Evolutionary conservation across 176 grass and related monocot species (phyloP), one percentile per base, ranked within the genome.

Genomic region (Juncus effusus): DNA sequence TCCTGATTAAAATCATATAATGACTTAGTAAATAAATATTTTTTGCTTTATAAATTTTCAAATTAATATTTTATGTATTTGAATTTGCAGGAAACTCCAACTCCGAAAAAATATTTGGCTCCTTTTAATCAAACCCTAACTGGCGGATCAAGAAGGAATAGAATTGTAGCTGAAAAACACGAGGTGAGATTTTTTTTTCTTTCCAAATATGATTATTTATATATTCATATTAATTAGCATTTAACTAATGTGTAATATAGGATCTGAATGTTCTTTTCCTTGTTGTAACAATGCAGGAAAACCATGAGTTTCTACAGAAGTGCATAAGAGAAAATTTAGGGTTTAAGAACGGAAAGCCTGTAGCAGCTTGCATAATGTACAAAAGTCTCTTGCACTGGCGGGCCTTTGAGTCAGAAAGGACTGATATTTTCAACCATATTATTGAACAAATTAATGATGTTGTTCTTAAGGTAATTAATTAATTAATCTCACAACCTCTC

Each of bases 321-420:
- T 99, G 94, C 68, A 87, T 99, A 66, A 81, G 82, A 71, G 85
- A 99, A 74, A 89, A 90, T 61, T 82, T 99, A 74, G 94, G 88
- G 38, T 99, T 93, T 69, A 87, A 88, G 69, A 81, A 87, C 61
- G 85, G 81, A 67, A 93, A 87, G 65, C 94, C 94, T 79, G 78
- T 93, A 59, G 88, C 88, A 36, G 94, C 88, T 8, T 93, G 88
- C 67, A 82, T 86, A 60, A 93, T 99, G 51, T 99, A 99, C 62
- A 99, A 78, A 78, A 86, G 83, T 61, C 83, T 99, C 76, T 50
- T 89, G 12, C 85, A 89, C 39, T 93, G 94, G 94, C 88, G 54
- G 72, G 56, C 78, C 61, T 99, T 93, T 67, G 88, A 99, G 76
- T 87, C 88, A 58, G 94, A 99, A 75, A 84, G 85, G 50, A 99